Base-by-base conservation (phyloP, 805 yeast species). In the Wickerhamiella galacta region DNA sequence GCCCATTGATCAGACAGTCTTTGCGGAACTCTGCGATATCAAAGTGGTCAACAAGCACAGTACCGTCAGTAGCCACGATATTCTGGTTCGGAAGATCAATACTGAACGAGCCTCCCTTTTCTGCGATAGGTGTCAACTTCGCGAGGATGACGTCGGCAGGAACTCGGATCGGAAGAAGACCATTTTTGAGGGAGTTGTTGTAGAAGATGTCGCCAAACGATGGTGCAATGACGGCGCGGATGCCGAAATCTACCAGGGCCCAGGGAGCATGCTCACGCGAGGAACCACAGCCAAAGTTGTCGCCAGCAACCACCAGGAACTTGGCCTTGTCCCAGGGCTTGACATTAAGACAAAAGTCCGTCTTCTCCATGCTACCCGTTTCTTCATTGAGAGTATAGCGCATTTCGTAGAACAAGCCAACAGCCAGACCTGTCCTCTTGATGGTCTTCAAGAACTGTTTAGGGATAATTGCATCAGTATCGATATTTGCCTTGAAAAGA, bases 181-280 rank as follows among this genome's bases (percentile, higher is more conserved):
- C 95, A 59, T 90, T 90, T 65, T 90, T 90, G 66, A 80, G 80
- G 34, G 95, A 85, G 66, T 90, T 90, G 64, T 80, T 90, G 72
- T 81, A 85, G 67, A 90, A 90, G 48, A 90, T 90, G 60, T 90
- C 98, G 56, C 96, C 98, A 47, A 87, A 90, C 1, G 95, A 83
- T 37, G 96, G 98, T 4, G 96, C 96, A 56, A 90, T 85, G 51
- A 90, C 79, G 42, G 87, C 76, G 57, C 79, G 76, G 57, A 90
- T 83, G 58, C 98, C 98, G 51, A 90, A 90, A 60, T 90, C 98
- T 50, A 83, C 85, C 45, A 90, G 68, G 2, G 98, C 96, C 98
- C 98, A 90, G 37, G 98, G 96, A 21, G 98, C 98, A 52, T 90
- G 98, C 59, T 90, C 98, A 69, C 98, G 81, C 2, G 95, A 85